These are phyloP conservation scores for Tricholoma bakamatsutake DNA, from an alignment of 768 basidiomycete species.

Conservation along the genomic window DNA sequence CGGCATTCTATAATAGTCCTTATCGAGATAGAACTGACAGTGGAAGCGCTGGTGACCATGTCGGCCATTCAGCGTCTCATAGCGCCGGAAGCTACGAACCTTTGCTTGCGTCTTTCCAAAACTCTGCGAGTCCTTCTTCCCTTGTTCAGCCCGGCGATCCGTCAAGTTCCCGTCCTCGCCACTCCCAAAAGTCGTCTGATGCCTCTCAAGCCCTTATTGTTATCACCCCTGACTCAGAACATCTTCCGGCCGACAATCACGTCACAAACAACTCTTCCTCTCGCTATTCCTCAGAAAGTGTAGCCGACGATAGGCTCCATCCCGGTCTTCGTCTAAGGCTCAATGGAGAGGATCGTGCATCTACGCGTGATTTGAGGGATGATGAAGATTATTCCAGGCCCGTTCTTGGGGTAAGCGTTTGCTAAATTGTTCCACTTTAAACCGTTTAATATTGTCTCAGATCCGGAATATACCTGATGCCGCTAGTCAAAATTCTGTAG, in stretches of 20 bases:
- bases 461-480: slow-evolving; percentile 52
- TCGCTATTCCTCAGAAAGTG: slow-evolving; percentile 27
- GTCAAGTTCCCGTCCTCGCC: slow-evolving; percentile 30
- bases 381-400: slow-evolving; percentile 52
- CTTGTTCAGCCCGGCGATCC: slow-evolving; percentile 18
- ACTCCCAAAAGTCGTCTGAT: slow-evolving; percentile 24
- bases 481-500: slow-evolving; percentile 26
- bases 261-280: slow-evolving; percentile 23
- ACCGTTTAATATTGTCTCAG: slow-evolving; percentile 21
- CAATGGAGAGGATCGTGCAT: slow-evolving; percentile 21
- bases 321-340: slow-evolving; percentile 36
- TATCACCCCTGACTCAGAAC: slow-evolving; percentile 8
- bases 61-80: slow-evolving; percentile 38
- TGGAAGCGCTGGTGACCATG: slow-evolving; percentile 23
- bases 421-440: neutral
- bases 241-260: slow-evolving; percentile 10
- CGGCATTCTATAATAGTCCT: slow-evolving; percentile 20
- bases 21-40: slow-evolving; percentile 28
- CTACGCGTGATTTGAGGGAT: slow-evolving; percentile 34
- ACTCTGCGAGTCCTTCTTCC: slow-evolving; percentile 15
- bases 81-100: slow-evolving; percentile 59
- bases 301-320: slow-evolving; percentile 38
- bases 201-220: slow-evolving; percentile 11
- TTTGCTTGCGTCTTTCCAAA: slow-evolving; percentile 42
- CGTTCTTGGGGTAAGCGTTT: slow-evolving; percentile 44